Base-by-base conservation (phyloP, 208 protist species). In the Acanthamoeba rhysodes region DNA sequence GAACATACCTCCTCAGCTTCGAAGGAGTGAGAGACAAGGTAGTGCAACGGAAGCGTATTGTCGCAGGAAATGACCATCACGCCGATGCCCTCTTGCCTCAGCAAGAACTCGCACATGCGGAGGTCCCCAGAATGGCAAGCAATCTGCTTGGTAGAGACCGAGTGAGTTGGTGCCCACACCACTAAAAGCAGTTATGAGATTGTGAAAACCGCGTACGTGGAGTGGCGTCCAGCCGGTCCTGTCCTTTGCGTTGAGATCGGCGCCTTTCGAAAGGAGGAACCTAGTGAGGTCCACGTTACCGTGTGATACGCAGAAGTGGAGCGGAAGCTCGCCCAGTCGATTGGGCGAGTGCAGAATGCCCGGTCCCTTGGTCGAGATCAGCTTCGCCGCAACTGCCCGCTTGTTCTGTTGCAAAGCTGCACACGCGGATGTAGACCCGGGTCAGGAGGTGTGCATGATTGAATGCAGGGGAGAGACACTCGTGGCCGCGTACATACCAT, bases 11-110 rank as follows among this genome's bases (percentile, higher is more conserved):
- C 91, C n/a, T 95, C 70, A 16, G 91, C 91, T 14, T 29, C 91
- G 41, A 95, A 95, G n/a, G 91, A 95, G 70, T 95, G 91, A 45
- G 91, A 59, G 22, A 95, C 91, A 34, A 95, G 91, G 29, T 95
- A 95, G 74, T 95, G 91, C 24, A 95, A 53, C 5, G 91, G 91
- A 18, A 95, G 55, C 14, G 91, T 95, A 32, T 95, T 95, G 74
- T 95, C 91, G 29, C 72, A 87, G 20, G 91, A 95, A 14, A 95
- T 95, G 29, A 95, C 91, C 70, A 95, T 80, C 48, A 95, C 91
- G 72, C 91, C 91, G 32, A 95, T 95, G 7, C 72, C 91, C 70
- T 80, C 70, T n/a, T 95, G 91, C 50, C n/a, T 62, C 70, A 95
- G 10, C 72, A 95, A 34, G 55, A 95, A 95, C 70, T 95, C 91